Conservation (phyloP, 2,329 filamentous ascomycete species). For the Neoscytalidium dimidiatum region DNA sequence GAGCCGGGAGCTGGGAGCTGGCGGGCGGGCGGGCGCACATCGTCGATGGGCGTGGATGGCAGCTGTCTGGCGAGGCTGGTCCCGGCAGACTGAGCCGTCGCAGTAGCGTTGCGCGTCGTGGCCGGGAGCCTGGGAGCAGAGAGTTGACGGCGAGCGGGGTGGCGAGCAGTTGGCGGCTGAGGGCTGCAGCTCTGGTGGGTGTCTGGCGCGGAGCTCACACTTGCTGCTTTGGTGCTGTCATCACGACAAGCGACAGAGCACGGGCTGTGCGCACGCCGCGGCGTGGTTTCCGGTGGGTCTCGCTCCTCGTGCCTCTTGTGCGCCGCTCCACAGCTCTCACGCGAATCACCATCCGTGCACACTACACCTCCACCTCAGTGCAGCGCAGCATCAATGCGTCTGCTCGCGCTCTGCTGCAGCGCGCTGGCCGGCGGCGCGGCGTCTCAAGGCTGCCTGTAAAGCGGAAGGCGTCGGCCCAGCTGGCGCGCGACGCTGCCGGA, state of each 20-base stretch:
- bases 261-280: not conserved
- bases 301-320: not conserved
- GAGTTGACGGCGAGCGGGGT: not conserved
- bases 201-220: not conserved
- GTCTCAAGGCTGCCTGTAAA: not conserved
- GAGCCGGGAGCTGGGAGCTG: too few species aligned
- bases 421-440: not conserved
- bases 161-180: not conserved
- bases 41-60: not conserved
- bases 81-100: not conserved
- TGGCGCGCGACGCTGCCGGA: not conserved
- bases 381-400: not conserved
- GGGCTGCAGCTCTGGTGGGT: not conserved
- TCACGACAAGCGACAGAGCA: not conserved
- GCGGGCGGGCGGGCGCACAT: not conserved
- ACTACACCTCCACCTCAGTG: not conserved
- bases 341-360: slow-evolving; percentile 9
- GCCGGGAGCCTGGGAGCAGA: not conserved
- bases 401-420: not conserved
- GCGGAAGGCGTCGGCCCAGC: not conserved
- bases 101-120: slow-evolving; percentile 1
- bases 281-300: not conserved
- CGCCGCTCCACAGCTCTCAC: too few species aligned
- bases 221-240: not conserved
- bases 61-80: not conserved